Evolutionary conservation across 139 green algal genomes (phyloP).

Genomic region (Eudorina sp.): DNA sequence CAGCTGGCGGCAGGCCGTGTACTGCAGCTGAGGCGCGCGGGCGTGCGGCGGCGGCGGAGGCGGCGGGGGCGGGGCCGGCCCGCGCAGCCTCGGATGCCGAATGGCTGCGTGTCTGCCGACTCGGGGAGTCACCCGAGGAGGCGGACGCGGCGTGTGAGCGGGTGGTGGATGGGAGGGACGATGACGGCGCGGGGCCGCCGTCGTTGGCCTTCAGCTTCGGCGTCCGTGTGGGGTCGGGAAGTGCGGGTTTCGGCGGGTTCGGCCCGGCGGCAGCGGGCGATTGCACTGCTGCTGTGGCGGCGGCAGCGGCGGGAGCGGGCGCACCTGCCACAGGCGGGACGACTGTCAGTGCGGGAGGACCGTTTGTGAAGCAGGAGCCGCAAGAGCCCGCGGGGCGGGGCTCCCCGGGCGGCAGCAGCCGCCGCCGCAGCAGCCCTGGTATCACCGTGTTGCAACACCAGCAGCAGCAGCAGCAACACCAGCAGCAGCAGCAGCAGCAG

Average conservation of each 20-base stretch:
- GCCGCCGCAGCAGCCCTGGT: constrained; percentile 5
- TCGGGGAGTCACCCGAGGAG: neutral
- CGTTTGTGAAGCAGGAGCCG: neutral
- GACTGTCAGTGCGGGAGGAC: neutral
- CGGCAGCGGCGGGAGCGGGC: neutral
- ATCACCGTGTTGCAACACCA: no score
- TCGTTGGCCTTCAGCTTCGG: constrained; percentile 13
- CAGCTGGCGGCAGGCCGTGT: neutral
- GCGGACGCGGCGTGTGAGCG: neutral
- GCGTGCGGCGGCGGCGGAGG: neutral
- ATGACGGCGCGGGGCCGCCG: neutral
- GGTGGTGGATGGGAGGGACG: neutral
- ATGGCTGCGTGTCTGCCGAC: constrained; percentile 1
- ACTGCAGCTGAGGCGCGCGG: neutral
- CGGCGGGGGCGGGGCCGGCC: neutral
- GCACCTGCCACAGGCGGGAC: neutral
- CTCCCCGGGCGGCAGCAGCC: neutral
- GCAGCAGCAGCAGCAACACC: no score
- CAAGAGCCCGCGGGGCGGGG: neutral
- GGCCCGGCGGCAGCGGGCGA: neutral
- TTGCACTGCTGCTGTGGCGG: neutral
- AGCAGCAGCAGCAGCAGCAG: no score
- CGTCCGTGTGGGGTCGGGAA: neutral
- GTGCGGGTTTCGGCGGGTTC: neutral
- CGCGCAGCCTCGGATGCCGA: neutral